Evolutionary conservation across 78 protist genomes (phyloP), one percentile per base, ranked within the genome.

Genomic region (Fonticula alba): DNA sequence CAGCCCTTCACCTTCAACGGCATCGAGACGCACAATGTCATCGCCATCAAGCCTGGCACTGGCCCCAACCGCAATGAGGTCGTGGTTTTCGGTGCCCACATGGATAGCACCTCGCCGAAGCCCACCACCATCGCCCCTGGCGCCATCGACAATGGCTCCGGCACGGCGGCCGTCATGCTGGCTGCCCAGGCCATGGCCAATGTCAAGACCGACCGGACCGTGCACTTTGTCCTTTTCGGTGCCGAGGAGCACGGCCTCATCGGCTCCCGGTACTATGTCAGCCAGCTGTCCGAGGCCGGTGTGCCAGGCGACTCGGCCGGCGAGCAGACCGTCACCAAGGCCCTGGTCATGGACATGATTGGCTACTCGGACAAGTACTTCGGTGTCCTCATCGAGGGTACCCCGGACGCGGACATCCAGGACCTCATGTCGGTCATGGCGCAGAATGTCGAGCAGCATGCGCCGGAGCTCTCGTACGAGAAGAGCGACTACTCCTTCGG

Each of bases 241-340:
- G 67, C 32, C 43, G 67, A 62, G 36, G 67, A 62, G 37, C 67
- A 62, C 26, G 67, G 67, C n/a, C 53, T 62, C 26, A 2, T 15
- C 67, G 67, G 67, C 17, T 40, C 53, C 32, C 7, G 4, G 35
- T 24, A 40, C 67, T 62, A 40, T 31, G 67, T 62, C 24, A n/a
- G n/a, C n/a, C n/a, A n/a, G n/a, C n/a, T n/a, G n/a, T 3, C 2
- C 36, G 53, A 31, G 27, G 67, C 67, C 26, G n/a, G n/a, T n/a
- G n/a, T n/a, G n/a, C n/a, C n/a, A n/a, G n/a, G n/a, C n/a, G n/a
- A n/a, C n/a, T n/a, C n/a, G n/a, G n/a, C n/a, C n/a, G n/a, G n/a
- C n/a, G 46, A 22, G 29, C 15, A 62, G 37, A 15, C 37, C 41
- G 41, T 62, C 51, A 14, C 2, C 27, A 9, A 4, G 15, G 67